Base-by-base conservation (phyloP, 225 moss, liverwort and hornwort species). In the Thuidium tamariscinum region DNA sequence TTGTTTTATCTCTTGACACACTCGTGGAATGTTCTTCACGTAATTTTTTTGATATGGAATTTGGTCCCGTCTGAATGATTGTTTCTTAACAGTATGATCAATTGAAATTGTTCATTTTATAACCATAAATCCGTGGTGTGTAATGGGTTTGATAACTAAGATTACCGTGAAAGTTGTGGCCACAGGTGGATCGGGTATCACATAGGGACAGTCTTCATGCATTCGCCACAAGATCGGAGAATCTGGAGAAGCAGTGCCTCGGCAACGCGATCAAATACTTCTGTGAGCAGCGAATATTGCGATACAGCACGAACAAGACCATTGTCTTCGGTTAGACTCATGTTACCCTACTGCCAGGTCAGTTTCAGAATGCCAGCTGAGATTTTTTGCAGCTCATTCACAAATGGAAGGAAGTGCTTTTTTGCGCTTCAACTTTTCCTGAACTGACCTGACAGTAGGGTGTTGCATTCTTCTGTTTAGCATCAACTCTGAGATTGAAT, bases 241-340 rank as follows among this genome's bases (percentile, higher is more conserved):
- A 99, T 89, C 90, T 99, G 83, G 98, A 99, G 89, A 99, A 96
- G 86, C 98, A 97, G 89, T 99, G 98, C 84, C 90, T 99, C 26
- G 98, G 94, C 13, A 99, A 99, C 83, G 97, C 98, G 23, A 96
- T 99, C 82, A 95, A 94, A 85, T 96, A 96, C 79, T 99, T 94
- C 83, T 99, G 97, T 87, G 97, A 99, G 79, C 93, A 96, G 48
- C 94, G 98, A 55, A 96, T 99, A 39, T 83, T 99, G 65, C 91
- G 95, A 80, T 99, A 95, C 85, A 99, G 98, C 91, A 90, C 48
- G 29, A 99, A 99, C 89, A 99, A 97, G 89, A 99, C 96, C 80
- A 97, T 99, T 74, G 73, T 99, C 60, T 99, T 96, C 34, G 85
- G 90, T 82, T 95, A 93, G 86, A 64, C n/a, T 51, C 37, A 51